Base-by-base conservation (phyloP, 1,284 basidiomycete species). In the Irpex lacteus region DNA sequence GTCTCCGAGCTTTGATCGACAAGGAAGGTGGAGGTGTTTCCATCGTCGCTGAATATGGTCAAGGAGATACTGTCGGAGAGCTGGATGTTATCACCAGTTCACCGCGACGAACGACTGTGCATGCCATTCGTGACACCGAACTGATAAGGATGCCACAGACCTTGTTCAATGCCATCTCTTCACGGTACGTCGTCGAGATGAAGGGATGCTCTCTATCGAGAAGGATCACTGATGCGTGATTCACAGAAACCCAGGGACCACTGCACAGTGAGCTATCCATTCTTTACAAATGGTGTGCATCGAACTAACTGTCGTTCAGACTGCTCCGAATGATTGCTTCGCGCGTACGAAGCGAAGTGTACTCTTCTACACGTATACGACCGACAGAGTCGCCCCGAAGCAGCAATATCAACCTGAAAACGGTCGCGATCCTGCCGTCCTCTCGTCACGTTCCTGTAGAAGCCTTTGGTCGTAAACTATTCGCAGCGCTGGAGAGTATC, bases 131-230 rank as follows among this genome's bases (percentile, higher is more conserved):
- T 70, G 97, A 99, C 74, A 96, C 95, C 0, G 98, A 99, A 75
- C 82, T 99, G n/a, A 98, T 96, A 54, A 83, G 96, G 56, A 98
- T 99, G 91, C 98, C 97, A 0, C 91, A 95, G 72, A 98, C 97
- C 0, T 82, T 99, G 13, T 99, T 99, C 81, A 98, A 99, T 75
- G 97, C 97, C 0, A 97, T 97, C 64, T 95, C 93, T 56, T 88
- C 91, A 11, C 82, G 92, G 91, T 90, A 67, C 69, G 83, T 69
- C 34, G 19, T 49, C 47, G 56, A 8, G 36, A 62, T 55, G 19
- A 49, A 40, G 56, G 8, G 37, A 62, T 55, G 54, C 19, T 61
- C n/a, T 5, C 50, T 61, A n/a, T n/a, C 56, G 11, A 62, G 63
- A 32, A 68, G n/a, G 34, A 8, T 38, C 54, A 2, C 52, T 61